These are phyloP conservation scores for Crucibulum laeve DNA, from an alignment of 768 basidiomycete genomes.

Conservation along the genomic window DNA sequence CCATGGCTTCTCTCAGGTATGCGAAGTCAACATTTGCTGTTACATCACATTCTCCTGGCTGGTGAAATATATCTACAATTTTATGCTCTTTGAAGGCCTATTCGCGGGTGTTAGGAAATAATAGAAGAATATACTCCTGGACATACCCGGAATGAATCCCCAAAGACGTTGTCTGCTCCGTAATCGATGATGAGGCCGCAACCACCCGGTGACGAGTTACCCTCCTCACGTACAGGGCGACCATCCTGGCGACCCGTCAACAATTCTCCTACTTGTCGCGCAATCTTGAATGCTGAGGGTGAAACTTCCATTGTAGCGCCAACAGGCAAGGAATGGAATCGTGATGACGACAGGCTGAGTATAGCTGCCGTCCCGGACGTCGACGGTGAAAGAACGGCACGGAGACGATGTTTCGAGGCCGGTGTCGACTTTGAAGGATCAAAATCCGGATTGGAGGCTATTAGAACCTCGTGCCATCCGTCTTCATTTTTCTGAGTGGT, in stretches of 20 bases:
- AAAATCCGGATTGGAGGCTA: slow-evolving; percentile 39
- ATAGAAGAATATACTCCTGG: background rate
- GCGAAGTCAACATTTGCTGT: slow-evolving; percentile 98
- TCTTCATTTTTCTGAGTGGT: slow-evolving; percentile 58
- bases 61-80: slow-evolving; percentile 78
- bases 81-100: slow-evolving; percentile 90
- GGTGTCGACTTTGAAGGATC: slow-evolving; percentile 8
- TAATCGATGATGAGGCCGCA: slow-evolving; percentile 89
- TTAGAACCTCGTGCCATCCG: slow-evolving; percentile 85
- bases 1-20: slow-evolving; percentile 75
- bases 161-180: slow-evolving; percentile 66
- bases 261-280: slow-evolving; percentile 63
- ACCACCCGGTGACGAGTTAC: slow-evolving; percentile 27
- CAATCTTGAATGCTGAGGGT: slow-evolving; percentile 62
- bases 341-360: slow-evolving; percentile 59
- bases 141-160: slow-evolving; percentile 78
- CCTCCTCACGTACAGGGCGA: slow-evolving; percentile 4
- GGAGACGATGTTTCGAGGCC: slow-evolving; percentile 36
- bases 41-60: slow-evolving; percentile 85
- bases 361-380: slow-evolving; percentile 49
- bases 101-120: background rate
- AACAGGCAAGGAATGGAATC: slow-evolving; percentile 63
- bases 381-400: slow-evolving; percentile 58
- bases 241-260: slow-evolving; percentile 26
- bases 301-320: slow-evolving; percentile 83